Base-by-base conservation (phyloP, 768 basidiomycete genomes). In the Lepiota venenata region DNA sequence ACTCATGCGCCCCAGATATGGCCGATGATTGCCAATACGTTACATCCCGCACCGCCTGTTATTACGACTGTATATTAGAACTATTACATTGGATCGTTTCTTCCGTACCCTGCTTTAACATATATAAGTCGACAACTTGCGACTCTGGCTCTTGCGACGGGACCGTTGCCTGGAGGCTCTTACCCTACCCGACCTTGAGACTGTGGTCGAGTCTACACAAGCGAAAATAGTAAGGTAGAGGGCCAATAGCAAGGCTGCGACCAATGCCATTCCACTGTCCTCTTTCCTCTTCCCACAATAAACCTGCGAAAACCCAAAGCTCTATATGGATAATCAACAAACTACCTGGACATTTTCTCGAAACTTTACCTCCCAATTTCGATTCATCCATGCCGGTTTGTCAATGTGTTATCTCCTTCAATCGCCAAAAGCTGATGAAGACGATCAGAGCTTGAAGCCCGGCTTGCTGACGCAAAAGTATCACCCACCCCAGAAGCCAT, bases 371-470 rank as follows among this genome's bases (percentile, higher is more conserved):
- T 56, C 66, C 14, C 64, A 75, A 41, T 86, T 85, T 60, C 79
- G 82, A 59, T 63, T 73, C 6, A 66, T 74, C 43, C 74, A 75
- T 54, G 66, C 73, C 64, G 81, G 83, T 84, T 71, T 68, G 79
- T 69, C 55, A 56, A 49, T 53, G 40, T 47, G 44, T 52, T 58
- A 61, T 41, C 29, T 14, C 41, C 47, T 57, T 47, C 48, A 25
- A 21, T 49, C 47, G 45, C 47, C 50, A 47, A 50, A 39, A 44
- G 53, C 52, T 37, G 29, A 10, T 35, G 44, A 56, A 56, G 54
- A 44, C 55, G 43, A 41, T 60, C 62, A 86, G 84, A 79, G 53
- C 63, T 87, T 52, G 66, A 74, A 55, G 64, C 73, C 3, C 79
- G 75, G 32, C 61, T 87, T 38, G 71, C 78, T 21, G 61, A 61